Evolutionary conservation across 2,329 filamentous ascomycete species (phyloP).

Genomic region (Hypoxylon rubiginosum): DNA sequence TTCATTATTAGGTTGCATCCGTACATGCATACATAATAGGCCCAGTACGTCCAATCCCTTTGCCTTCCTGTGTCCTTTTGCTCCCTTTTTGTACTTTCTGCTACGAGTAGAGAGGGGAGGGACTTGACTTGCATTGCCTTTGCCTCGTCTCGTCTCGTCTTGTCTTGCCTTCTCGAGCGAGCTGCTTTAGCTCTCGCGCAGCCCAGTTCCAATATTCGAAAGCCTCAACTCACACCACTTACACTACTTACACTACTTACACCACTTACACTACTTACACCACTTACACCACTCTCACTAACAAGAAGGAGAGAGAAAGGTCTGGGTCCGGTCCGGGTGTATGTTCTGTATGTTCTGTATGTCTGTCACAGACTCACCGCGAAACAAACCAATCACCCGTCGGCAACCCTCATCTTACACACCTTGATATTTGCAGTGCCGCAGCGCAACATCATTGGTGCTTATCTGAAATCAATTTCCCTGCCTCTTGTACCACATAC

Average conservation of each 20-base stretch:
- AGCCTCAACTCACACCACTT: neutral
- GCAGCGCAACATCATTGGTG: constrained; percentile 40
- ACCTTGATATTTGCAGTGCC: constrained; percentile 35
- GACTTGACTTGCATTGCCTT: constrained; percentile 32
- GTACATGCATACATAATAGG: constrained; percentile 37
- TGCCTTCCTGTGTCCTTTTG: constrained; percentile 23
- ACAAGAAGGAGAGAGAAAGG: constrained; percentile 7
- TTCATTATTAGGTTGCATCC: constrained; percentile 35
- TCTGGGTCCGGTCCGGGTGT: constrained; percentile 16
- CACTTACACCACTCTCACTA: neutral
- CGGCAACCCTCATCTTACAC: constrained; percentile 33
- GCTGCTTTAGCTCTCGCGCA: constrained; percentile 12
- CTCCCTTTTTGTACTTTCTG: constrained; percentile 36
- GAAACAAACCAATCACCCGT: constrained; percentile 36
- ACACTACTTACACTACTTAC: neutral
- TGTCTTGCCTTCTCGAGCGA: constrained; percentile 15
- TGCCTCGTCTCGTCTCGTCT: too few species aligned
- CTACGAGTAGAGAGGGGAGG: constrained; percentile 30
- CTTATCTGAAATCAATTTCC: constrained; percentile 34
- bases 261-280: neutral
- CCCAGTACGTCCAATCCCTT: constrained; percentile 35
- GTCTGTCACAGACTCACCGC: constrained; percentile 32
- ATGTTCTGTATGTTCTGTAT: constrained; percentile 17
- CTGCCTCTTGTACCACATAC: constrained; percentile 39
- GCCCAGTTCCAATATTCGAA: constrained; percentile 18